Evolutionary conservation across 2,329 filamentous ascomycete species (phyloP).

Genomic region (Diplodia intermedia): DNA sequence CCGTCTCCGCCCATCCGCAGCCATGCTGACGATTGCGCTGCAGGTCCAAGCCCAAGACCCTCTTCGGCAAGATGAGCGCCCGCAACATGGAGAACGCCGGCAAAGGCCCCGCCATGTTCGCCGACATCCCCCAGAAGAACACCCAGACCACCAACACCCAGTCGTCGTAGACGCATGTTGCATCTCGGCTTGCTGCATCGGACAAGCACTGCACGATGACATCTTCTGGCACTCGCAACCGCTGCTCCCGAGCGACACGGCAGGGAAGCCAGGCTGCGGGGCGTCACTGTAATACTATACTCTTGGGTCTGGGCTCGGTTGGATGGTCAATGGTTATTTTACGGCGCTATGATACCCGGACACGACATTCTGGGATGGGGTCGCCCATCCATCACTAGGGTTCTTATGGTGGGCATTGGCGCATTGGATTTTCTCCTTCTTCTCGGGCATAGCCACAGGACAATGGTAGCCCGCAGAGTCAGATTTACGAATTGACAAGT

Average conservation of each 20-base stretch:
- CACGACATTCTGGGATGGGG: constrained; percentile 31
- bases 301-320: constrained; percentile 21
- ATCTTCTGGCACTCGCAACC: background rate
- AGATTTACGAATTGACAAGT: constrained; percentile 18
- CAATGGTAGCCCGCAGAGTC: background rate
- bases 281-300: constrained; percentile 15
- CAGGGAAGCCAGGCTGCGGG: background rate
- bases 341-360: constrained; percentile 33
- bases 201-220: background rate
- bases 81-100: constrained; percentile 47
- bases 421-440: background rate
- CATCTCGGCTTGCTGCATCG: background rate
- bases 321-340: constrained; percentile 22
- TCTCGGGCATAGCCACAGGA: background rate
- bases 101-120: constrained; percentile 44
- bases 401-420: constrained; percentile 16
- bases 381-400: constrained; percentile 23
- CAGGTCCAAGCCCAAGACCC: constrained; percentile 50
- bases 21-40: background rate
- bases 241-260: background rate
- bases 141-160: constrained; percentile 1
- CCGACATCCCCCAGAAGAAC: constrained; percentile 40
- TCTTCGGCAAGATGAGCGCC: constrained; percentile 52
- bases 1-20: background rate
- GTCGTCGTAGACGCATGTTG: background rate